These are phyloP conservation scores for Solanum lignicaule DNA, from an alignment of 257 asterid species.

Conservation along the genomic window DNA sequence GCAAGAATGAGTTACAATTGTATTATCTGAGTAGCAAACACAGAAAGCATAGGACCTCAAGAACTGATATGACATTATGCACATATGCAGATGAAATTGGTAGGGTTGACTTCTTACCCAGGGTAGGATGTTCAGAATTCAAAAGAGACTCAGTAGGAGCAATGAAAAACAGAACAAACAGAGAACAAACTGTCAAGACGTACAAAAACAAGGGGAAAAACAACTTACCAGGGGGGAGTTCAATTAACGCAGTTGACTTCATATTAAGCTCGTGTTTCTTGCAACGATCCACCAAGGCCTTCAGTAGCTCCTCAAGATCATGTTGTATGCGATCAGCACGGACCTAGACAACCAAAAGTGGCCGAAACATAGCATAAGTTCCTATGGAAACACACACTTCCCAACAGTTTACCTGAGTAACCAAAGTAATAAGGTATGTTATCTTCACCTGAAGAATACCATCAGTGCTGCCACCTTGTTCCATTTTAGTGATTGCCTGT, in stretches of 20 bases:
- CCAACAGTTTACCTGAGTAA: neutral
- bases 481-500: constrained; percentile 85
- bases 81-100: neutral
- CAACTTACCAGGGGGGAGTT: constrained; percentile 75
- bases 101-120: neutral
- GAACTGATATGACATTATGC: neutral
- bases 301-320: constrained; percentile 87
- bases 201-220: neutral
- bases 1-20: neutral
- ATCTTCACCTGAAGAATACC: constrained; percentile 92
- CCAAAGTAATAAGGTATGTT: neutral
- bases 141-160: neutral
- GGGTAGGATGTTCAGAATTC: neutral
- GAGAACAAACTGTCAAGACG: constrained; percentile 6
- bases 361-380: neutral
- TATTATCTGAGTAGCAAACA: neutral
- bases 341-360: constrained; percentile 44
- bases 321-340: constrained; percentile 99
- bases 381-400: neutral
- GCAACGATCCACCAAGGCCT: constrained; percentile 77
- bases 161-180: neutral
- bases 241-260: constrained; percentile 72
- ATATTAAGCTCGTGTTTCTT: constrained; percentile 65
- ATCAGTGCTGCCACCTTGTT: constrained; percentile 99
- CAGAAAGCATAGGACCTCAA: neutral